Evolutionary conservation across 2,329 filamentous ascomycete genomes (phyloP).

Genomic region (Talaromyces sp.): DNA sequence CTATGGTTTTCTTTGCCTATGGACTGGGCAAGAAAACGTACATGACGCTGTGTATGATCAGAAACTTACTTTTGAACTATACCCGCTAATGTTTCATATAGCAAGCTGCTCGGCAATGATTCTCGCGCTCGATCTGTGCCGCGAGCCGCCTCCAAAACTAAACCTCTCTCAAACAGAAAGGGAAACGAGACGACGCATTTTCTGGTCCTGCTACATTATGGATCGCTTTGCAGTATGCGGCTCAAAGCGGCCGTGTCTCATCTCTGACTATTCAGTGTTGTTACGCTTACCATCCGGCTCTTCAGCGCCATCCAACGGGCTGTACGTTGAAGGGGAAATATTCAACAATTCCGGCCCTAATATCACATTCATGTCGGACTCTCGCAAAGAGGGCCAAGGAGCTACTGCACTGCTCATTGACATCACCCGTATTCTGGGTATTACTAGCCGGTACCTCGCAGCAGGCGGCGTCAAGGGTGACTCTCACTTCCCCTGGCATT

Average conservation of each 20-base stretch:
- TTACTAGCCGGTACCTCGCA: slow-evolving; percentile 77
- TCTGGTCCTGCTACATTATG: slow-evolving; percentile 84
- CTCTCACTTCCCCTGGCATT: slow-evolving; percentile 87
- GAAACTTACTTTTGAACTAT: background rate
- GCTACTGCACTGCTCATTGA: slow-evolving; percentile 78
- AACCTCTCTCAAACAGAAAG: slow-evolving; percentile 63
- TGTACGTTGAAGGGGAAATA: slow-evolving; percentile 69
- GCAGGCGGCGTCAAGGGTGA: slow-evolving; percentile 83
- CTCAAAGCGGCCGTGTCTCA: slow-evolving; percentile 74
- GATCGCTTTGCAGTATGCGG: slow-evolving; percentile 79
- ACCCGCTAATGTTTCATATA: slow-evolving; percentile 40
- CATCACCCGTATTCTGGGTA: slow-evolving; percentile 74
- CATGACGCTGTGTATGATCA: slow-evolving; percentile 68
- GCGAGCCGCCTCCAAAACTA: slow-evolving; percentile 62
- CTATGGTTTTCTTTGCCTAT: slow-evolving; percentile 68
- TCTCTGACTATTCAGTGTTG: slow-evolving; percentile 70
- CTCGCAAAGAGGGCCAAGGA: slow-evolving; percentile 66
- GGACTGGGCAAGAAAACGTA: slow-evolving; percentile 81
- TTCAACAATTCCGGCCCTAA: slow-evolving; percentile 77
- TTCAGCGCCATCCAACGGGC: slow-evolving; percentile 52
- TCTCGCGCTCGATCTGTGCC: slow-evolving; percentile 73
- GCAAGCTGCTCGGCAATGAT: slow-evolving; percentile 77
- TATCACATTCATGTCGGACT: slow-evolving; percentile 65
- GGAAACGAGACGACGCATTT: slow-evolving; percentile 72
- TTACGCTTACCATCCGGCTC: slow-evolving; percentile 65